Evolutionary conservation across 2,329 filamentous ascomycete genomes (phyloP).

Genomic region (Colletotrichum somersetense): DNA sequence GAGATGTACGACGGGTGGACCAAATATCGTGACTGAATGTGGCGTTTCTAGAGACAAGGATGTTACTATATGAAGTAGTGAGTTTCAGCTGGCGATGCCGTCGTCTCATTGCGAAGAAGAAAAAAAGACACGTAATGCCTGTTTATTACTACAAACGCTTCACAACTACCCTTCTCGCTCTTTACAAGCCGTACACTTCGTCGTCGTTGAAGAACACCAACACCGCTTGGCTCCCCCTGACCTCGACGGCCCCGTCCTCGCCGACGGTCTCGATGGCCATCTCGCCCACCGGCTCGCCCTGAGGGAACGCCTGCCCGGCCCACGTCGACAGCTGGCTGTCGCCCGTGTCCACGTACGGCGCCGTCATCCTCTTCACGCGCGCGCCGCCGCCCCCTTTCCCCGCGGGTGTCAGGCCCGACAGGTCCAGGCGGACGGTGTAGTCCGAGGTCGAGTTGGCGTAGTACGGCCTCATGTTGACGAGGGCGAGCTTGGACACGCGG

Average conservation of each 20-base stretch:
- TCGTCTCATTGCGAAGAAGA: background rate
- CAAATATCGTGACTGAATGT: too few species aligned
- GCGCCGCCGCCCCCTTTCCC: fast-evolving
- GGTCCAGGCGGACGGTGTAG: conserved; percentile 6
- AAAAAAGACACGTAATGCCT: background rate
- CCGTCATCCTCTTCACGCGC: conserved; percentile 28
- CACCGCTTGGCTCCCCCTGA: conserved; percentile 25
- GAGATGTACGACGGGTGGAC: too few species aligned
- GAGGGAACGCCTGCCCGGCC: conserved; percentile 24
- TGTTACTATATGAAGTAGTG: too few species aligned
- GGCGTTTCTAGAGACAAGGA: too few species aligned
- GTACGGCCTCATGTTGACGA: conserved; percentile 31
- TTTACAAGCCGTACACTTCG: background rate
- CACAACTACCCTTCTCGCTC: background rate
- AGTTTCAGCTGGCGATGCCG: too few species aligned
- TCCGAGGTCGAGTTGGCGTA: conserved; percentile 28
- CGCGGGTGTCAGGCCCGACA: background rate
- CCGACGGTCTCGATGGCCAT: conserved; percentile 1
- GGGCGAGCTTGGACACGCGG: conserved; percentile 9
- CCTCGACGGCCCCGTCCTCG: background rate
- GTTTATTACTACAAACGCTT: background rate
- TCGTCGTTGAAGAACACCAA: conserved; percentile 15
- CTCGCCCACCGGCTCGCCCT: conserved; percentile 17
- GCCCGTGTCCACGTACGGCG: conserved; percentile 28
- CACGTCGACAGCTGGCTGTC: conserved; percentile 1